phyloP scores from a whole-genome alignment of 768 basidiomycete genomes.

The Cyclocybe aegerita region DNA sequence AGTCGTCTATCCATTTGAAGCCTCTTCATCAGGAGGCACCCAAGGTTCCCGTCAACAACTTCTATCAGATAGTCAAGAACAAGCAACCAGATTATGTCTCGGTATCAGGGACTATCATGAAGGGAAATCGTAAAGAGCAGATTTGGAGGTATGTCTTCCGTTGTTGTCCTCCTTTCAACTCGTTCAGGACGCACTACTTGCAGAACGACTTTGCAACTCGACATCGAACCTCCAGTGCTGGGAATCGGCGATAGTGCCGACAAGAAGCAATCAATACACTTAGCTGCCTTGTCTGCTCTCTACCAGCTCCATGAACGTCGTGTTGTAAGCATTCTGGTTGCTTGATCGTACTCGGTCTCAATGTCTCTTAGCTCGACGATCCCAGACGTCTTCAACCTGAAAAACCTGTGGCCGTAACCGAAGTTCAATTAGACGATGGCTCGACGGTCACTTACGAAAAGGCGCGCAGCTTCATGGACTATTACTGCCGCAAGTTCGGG shows the following conservation, averaged over 20 bases:
- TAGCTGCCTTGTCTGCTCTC: conserved; percentile 75
- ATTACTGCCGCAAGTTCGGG: conserved; percentile 79
- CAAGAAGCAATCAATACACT: conserved; percentile 65
- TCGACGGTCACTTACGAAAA: conserved; percentile 63
- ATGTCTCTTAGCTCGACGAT: conserved; percentile 35
- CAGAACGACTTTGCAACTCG: conserved; percentile 42
- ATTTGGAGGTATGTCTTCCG: conserved; percentile 45
- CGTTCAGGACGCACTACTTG: not conserved
- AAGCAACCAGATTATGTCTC: conserved; percentile 32
- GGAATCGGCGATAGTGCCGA: conserved; percentile 61
- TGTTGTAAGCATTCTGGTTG: conserved; percentile 49
- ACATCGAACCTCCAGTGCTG: conserved; percentile 40
- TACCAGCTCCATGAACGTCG: conserved; percentile 66
- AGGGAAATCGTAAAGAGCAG: conserved; percentile 17
- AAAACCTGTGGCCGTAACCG: conserved; percentile 14
- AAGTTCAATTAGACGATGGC: conserved; percentile 56
- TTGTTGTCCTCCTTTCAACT: not conserved
- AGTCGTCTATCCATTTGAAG: conserved; percentile 29
- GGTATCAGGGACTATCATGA: conserved; percentile 25
- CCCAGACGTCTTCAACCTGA: conserved; percentile 27
- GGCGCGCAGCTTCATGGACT: conserved; percentile 92
- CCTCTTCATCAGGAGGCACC: conserved; percentile 31
- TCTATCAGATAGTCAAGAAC: conserved; percentile 25
- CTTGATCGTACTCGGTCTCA: not conserved
- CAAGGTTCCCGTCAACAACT: conserved; percentile 41